A percentile compares a stretch with the other conserved stretches of the same genome.
Evolutionary conservation across 2,329 filamentous ascomycete species (phyloP).

Genomic region (Epichloe elymi): DNA sequence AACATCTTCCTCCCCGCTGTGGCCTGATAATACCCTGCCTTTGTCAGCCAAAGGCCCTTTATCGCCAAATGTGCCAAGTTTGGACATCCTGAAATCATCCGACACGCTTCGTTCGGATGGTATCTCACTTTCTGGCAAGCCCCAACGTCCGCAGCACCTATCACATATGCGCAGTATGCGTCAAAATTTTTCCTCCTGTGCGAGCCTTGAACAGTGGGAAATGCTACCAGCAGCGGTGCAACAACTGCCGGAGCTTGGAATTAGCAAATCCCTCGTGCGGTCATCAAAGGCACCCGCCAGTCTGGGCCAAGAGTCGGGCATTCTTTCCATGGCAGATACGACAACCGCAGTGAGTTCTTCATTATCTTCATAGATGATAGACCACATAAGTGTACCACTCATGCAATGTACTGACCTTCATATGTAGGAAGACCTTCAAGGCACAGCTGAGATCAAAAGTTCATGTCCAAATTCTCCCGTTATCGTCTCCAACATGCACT

Average conservation of each 20-base stretch:
- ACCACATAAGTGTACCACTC: not conserved
- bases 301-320: not conserved
- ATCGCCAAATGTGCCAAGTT: not conserved
- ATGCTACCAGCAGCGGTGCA: not conserved
- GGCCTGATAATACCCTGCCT: not conserved
- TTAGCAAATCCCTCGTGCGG: not conserved
- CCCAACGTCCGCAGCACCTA: not conserved
- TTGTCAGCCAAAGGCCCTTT: not conserved
- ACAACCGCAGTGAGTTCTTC: not conserved
- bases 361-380: not conserved
- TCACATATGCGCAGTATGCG: not conserved
- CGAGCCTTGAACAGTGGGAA: not conserved
- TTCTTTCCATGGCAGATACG: not conserved
- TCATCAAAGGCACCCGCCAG: not conserved
- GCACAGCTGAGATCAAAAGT: not conserved
- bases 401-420: not conserved
- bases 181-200: not conserved
- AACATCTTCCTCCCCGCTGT: not conserved
- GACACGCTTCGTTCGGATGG: not conserved
- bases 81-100: not conserved
- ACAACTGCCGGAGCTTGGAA: not conserved
- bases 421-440: not conserved
- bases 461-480: not conserved
- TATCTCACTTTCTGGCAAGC: not conserved
- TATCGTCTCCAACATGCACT: not conserved